phyloP scores from a whole-genome alignment of 148 eudicot genomes.

The Amaranthus cruentus region DNA sequence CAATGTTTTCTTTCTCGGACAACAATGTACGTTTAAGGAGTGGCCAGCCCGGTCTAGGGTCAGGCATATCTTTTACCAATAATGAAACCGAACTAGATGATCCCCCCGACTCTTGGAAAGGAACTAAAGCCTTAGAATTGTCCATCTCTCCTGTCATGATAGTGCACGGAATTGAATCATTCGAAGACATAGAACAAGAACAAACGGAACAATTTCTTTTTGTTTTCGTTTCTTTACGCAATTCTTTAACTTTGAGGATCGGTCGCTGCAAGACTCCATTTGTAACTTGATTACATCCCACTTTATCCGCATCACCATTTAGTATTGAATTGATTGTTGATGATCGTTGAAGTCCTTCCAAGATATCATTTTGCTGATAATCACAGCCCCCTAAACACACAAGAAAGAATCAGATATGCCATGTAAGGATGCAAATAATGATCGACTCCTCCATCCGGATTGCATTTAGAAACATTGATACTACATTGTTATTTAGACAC shows the following conservation, averaged over 20 bases:
- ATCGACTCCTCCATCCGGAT: too few species aligned
- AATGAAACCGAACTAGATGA: slow-evolving; percentile 36
- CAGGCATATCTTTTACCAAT: slow-evolving; percentile 41
- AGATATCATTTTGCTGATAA: slow-evolving; percentile 39
- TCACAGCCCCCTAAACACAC: slow-evolving; percentile 39
- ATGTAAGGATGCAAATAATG: too few species aligned
- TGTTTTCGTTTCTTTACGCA: slow-evolving; percentile 11
- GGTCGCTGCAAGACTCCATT: slow-evolving; percentile 16
- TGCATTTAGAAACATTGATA: too few species aligned
- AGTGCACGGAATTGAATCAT: slow-evolving; percentile 18
- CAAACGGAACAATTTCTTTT: slow-evolving; percentile 56
- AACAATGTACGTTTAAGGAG: slow-evolving; percentile 45
- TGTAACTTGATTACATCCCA: slow-evolving; percentile 22
- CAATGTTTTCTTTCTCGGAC: slow-evolving; percentile 26
- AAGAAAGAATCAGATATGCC: slow-evolving; percentile 4
- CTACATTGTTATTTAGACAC: too few species aligned
- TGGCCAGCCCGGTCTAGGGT: slow-evolving; percentile 68
- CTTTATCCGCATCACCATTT: slow-evolving; percentile 14
- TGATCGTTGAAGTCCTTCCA: slow-evolving; percentile 50
- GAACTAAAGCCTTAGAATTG: slow-evolving; percentile 58
- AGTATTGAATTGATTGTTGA: slow-evolving; percentile 37
- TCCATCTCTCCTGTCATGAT: slow-evolving; percentile 25
- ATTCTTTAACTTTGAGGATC: slow-evolving; percentile 17
- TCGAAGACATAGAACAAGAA: slow-evolving; percentile 23
- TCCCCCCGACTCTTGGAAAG: slow-evolving; percentile 30